These are phyloP conservation scores for Cytospora schulzeri DNA, from an alignment of 2,329 filamentous ascomycete species.

Conservation along the genomic window DNA sequence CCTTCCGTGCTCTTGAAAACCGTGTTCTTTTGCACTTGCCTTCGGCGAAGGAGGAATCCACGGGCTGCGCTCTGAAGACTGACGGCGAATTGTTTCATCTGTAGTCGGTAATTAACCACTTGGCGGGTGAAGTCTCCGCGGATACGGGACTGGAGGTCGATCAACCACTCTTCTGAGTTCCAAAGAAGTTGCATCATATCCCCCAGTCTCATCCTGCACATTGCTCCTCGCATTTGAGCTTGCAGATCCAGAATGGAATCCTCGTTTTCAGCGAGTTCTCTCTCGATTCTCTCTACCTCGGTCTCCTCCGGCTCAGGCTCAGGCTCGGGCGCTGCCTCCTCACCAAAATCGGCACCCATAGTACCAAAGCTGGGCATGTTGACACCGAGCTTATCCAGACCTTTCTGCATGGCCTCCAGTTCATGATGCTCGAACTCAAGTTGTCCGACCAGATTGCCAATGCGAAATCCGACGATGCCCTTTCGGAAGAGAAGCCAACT, in stretches of 20 bases:
- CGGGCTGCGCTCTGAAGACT: constrained; percentile 78
- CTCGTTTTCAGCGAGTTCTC: constrained; percentile 80
- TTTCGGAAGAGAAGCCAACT: constrained; percentile 97
- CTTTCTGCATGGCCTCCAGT: constrained; percentile 94
- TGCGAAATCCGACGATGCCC: constrained; percentile 91
- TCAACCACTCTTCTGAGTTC: constrained; percentile 76
- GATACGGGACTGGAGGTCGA: constrained; percentile 83
- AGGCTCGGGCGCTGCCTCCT: constrained; percentile 67
- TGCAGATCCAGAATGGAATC: constrained; percentile 76
- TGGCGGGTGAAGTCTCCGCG: constrained; percentile 87
- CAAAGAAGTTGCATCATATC: constrained; percentile 86
- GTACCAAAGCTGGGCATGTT: constrained; percentile 98
- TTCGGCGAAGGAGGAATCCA: constrained; percentile 71
- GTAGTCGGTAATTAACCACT: constrained; percentile 76
- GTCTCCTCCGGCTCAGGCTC: constrained; percentile 68
- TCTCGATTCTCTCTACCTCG: constrained; percentile 83
- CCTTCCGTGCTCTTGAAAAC: constrained; percentile 71
- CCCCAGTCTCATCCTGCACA: constrained; percentile 76
- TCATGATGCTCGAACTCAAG: constrained; percentile 98
- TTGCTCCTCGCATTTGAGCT: constrained; percentile 79
- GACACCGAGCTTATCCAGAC: constrained; percentile 90
- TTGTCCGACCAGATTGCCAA: constrained; percentile 94
- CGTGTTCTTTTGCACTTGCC: constrained; percentile 62
- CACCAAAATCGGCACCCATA: constrained; percentile 93
- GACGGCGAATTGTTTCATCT: constrained; percentile 80